Evolutionary conservation across 768 basidiomycete species (phyloP).

Genomic region (Suillus ampliporus): DNA sequence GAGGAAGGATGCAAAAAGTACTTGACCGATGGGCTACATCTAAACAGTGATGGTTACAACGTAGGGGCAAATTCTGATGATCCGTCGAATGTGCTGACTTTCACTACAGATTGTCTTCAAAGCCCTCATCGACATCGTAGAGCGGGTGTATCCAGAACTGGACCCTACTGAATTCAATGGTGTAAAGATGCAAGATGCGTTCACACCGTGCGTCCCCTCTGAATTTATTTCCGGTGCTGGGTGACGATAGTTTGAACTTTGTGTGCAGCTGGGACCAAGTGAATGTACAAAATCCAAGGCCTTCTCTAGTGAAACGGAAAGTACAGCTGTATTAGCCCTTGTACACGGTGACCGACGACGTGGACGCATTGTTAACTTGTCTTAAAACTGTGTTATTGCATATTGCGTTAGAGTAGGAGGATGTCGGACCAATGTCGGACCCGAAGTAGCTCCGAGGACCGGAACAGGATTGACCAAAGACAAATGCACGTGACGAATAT

Average conservation of each 20-base stretch:
- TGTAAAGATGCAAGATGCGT: constrained; percentile 56
- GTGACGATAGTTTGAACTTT: constrained; percentile 2
- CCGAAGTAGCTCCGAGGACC: no score
- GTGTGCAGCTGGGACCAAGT: constrained; percentile 30
- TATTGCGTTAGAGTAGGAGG: no score
- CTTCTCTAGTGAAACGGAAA: constrained; percentile 25
- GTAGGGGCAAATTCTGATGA: constrained; percentile 44
- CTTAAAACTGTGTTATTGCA: no score
- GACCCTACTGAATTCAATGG: constrained; percentile 49
- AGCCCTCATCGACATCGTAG: constrained; percentile 62
- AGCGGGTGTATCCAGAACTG: constrained; percentile 65
- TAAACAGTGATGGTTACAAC: constrained; percentile 72
- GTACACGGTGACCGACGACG: background rate
- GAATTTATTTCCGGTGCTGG: background rate
- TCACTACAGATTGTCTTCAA: constrained; percentile 66
- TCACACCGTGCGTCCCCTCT: constrained; percentile 58
- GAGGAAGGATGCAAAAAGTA: constrained; percentile 57
- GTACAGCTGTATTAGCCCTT: background rate
- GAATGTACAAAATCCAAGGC: constrained; percentile 25
- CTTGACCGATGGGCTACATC: constrained; percentile 80
- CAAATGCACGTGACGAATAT: constrained; percentile 43
- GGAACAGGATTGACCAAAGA: background rate
- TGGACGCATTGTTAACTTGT: background rate
- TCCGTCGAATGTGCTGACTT: constrained; percentile 8
- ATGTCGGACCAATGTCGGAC: no score